Percentiles rank a stretch among this genome's conserved stretches.
Evolutionary conservation across 257 asterid genomes (phyloP).

Genomic region (Solanum etuberosum): DNA sequence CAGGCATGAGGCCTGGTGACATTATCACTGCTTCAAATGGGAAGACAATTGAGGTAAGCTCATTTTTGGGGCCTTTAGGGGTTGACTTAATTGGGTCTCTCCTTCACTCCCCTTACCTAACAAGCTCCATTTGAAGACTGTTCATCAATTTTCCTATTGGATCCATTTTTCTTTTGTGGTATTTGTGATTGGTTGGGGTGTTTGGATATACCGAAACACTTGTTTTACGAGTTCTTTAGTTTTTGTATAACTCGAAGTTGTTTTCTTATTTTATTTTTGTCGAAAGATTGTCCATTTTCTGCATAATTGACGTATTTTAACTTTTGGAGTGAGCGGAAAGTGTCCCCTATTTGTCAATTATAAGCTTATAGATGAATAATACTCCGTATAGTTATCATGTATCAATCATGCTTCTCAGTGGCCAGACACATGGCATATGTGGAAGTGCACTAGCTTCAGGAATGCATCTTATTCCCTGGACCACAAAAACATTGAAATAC

Average conservation of each 20-base stretch:
- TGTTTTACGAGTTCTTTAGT: background rate
- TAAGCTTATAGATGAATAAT: background rate
- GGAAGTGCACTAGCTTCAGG: background rate
- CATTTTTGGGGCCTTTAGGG: background rate
- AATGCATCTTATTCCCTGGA: background rate
- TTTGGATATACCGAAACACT: background rate
- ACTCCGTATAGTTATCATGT: background rate
- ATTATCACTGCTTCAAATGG: conserved; percentile 88
- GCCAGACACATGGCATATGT: background rate
- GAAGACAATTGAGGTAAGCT: conserved; percentile 77
- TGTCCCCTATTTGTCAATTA: background rate
- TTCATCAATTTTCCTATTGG: background rate
- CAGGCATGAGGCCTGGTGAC: conserved; percentile 97
- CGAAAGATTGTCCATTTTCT: background rate
- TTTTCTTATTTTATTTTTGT: background rate
- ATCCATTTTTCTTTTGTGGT: background rate
- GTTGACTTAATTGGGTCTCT: background rate
- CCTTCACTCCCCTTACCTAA: background rate
- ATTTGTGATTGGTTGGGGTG: background rate
- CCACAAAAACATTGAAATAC: background rate
- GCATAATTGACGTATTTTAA: background rate
- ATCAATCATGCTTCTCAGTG: background rate
- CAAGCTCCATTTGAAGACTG: background rate
- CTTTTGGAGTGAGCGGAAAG: background rate
- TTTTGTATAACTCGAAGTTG: background rate